Evolutionary conservation across 83 land plant species (phyloP).

Genomic region (Larix sibirica): DNA sequence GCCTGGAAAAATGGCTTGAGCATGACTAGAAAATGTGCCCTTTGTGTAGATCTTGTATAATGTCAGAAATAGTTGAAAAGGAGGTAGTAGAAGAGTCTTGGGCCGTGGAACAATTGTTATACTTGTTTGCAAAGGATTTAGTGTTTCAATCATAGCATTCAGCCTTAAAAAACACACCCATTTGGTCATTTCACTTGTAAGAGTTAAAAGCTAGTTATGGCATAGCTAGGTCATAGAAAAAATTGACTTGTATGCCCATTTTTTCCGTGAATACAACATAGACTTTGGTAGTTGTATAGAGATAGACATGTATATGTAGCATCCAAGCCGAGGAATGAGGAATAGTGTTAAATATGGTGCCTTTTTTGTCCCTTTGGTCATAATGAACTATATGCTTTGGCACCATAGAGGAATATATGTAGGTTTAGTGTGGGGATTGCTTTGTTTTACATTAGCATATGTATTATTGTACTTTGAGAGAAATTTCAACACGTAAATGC

Average conservation of each 20-base stretch:
- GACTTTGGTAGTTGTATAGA: neutral
- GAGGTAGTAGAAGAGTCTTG: slow-evolving; percentile 12
- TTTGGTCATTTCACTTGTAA: slow-evolving; percentile 3
- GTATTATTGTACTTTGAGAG: slow-evolving; percentile 4
- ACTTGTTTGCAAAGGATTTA: slow-evolving; percentile 15
- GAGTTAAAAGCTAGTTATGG: neutral
- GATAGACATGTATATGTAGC: neutral
- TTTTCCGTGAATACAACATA: neutral
- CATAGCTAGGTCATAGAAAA: neutral
- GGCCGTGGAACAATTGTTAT: slow-evolving; percentile 17
- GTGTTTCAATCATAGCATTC: slow-evolving; percentile 9
- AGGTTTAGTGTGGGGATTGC: neutral
- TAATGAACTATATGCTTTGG: neutral
- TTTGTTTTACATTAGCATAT: neutral
- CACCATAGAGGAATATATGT: slow-evolving; percentile 10
- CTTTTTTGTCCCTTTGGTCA: neutral
- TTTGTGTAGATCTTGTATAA: slow-evolving; percentile 14
- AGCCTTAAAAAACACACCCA: neutral
- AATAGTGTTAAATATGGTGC: slow-evolving; percentile 15
- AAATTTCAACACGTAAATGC: slow-evolving; percentile 15
- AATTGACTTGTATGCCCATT: neutral
- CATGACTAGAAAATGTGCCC: slow-evolving; percentile 22
- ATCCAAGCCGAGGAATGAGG: slow-evolving; percentile 8
- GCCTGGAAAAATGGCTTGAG: slow-evolving; percentile 23
- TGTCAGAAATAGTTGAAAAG: slow-evolving; percentile 1